A percentile compares a stretch with the other conserved stretches of the same genome.
These are phyloP conservation scores for Globisporangium echinulatum DNA, from an alignment of 352 stramenopile species.

Conservation along the genomic window DNA sequence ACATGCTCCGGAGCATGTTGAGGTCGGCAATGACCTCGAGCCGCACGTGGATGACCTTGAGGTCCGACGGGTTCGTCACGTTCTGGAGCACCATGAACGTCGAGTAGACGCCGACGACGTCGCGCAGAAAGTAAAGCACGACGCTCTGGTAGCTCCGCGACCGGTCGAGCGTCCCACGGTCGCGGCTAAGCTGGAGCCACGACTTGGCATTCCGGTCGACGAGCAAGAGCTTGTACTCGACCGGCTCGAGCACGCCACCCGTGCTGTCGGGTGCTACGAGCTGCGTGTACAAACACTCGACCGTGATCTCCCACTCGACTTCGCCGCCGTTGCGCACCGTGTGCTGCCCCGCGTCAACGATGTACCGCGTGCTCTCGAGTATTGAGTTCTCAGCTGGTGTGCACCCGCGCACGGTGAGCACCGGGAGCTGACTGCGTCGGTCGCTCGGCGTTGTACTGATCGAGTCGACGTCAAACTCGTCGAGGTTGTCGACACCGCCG, in stretches of 20 bases:
- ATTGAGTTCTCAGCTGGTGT: slow-evolving; percentile 78
- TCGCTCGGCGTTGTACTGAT: slow-evolving; percentile 38
- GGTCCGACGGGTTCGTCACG: slow-evolving; percentile 64
- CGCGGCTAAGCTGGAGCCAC: slow-evolving; percentile 77
- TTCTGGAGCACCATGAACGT: slow-evolving; percentile 87
- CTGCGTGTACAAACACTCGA: slow-evolving; percentile 68
- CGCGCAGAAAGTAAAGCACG: slow-evolving; percentile 76
- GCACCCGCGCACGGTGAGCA: slow-evolving; percentile 70
- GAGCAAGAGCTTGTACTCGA: slow-evolving; percentile 74
- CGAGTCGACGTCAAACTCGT: slow-evolving; percentile 68
- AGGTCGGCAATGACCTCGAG: slow-evolving; percentile 84
- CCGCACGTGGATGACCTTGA: slow-evolving; percentile 85
- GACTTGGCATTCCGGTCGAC: slow-evolving; percentile 68
- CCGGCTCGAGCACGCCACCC: slow-evolving; percentile 28
- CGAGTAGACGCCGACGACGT: slow-evolving; percentile 77
- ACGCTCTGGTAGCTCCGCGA: slow-evolving; percentile 77
- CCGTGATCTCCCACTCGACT: slow-evolving; percentile 86
- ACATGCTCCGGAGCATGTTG: slow-evolving; percentile 79
- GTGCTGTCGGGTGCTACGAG: slow-evolving; percentile 17
- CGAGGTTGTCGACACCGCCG: slow-evolving; percentile 60
- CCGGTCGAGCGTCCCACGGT: slow-evolving; percentile 70
- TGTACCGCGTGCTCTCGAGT: slow-evolving; percentile 75
- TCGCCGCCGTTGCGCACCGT: slow-evolving; percentile 82
- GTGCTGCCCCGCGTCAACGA: slow-evolving; percentile 85
- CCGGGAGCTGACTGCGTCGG: slow-evolving; percentile 42